phyloP scores from a whole-genome alignment of 768 basidiomycete species.

The Heimioporus sp. region DNA sequence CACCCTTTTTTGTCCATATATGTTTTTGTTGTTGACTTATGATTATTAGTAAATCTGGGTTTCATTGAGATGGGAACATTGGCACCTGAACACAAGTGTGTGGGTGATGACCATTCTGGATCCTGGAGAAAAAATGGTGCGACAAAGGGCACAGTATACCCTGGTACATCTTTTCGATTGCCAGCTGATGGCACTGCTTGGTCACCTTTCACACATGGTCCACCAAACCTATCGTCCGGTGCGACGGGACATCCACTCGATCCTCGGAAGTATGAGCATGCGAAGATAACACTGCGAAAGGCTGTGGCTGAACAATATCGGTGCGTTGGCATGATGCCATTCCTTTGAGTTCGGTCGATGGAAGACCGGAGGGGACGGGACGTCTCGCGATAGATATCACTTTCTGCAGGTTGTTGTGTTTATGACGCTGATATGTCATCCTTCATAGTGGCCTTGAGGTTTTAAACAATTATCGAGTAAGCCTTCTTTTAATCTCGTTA shows the following conservation, averaged over 20 bases:
- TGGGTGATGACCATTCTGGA: not conserved
- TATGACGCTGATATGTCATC: conserved; percentile 9
- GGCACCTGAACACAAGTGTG: not conserved
- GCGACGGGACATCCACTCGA: conserved; percentile 33
- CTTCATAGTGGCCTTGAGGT: conserved; percentile 67
- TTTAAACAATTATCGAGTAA: conserved; percentile 85
- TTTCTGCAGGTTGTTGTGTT: not conserved
- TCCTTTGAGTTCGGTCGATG: not conserved
- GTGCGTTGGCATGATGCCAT: conserved; percentile 32
- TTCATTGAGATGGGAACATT: not conserved
- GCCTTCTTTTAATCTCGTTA: not conserved
- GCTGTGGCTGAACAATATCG: conserved; percentile 85
- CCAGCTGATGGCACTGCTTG: not conserved
- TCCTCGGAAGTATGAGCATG: conserved; percentile 78
- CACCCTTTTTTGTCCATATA: not conserved
- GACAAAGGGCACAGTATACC: not conserved
- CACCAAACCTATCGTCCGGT: not conserved
- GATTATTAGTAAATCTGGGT: not conserved
- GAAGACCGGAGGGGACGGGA: not conserved
- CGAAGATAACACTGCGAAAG: conserved; percentile 82
- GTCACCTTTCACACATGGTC: not conserved
- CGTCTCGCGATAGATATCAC: not conserved
- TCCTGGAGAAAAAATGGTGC: not conserved
- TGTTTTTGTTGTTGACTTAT: not conserved
- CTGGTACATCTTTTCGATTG: not conserved